Conservation (phyloP, 2,329 filamentous ascomycete genomes). For the Hymenoscyphus fraxineus region DNA sequence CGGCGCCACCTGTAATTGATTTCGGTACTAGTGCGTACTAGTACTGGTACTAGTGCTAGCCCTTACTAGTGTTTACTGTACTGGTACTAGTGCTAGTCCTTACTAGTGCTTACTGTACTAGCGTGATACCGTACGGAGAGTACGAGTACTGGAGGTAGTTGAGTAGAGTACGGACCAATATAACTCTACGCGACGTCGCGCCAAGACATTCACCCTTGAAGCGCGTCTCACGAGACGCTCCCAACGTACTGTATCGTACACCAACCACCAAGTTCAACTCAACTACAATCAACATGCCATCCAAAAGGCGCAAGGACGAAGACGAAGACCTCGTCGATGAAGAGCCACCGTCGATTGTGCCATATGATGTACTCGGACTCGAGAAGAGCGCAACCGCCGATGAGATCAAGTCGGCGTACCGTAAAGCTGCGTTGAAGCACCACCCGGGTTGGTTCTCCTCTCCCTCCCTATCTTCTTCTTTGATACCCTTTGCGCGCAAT, state of each 20-base stretch:
- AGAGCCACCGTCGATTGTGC: conserved; percentile 49
- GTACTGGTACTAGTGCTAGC: no score
- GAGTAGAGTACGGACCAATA: neutral
- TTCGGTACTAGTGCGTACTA: no score
- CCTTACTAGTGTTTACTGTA: no score
- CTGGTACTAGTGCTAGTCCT: no score
- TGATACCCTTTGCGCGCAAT: neutral
- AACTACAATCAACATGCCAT: conserved; percentile 19
- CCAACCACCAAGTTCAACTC: conserved; percentile 8
- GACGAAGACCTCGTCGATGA: conserved; percentile 27
- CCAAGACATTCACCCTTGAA: conserved; percentile 2
- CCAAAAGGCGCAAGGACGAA: conserved; percentile 15
- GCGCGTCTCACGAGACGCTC: neutral
- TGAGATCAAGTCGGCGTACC: conserved; percentile 86
- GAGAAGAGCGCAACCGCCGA: conserved; percentile 67
- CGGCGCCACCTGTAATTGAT: no score
- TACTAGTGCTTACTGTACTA: no score
- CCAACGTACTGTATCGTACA: neutral
- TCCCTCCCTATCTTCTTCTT: neutral
- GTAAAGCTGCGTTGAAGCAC: conserved; percentile 80
- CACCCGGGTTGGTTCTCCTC: conserved; percentile 64
- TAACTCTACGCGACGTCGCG: conserved; percentile 12
- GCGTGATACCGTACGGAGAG: no score
- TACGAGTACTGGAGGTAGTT: no score
- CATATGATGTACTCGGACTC: conserved; percentile 76